Conservation (phyloP, 129 eudicot genomes). For the Kitagawia praeruptora region DNA sequence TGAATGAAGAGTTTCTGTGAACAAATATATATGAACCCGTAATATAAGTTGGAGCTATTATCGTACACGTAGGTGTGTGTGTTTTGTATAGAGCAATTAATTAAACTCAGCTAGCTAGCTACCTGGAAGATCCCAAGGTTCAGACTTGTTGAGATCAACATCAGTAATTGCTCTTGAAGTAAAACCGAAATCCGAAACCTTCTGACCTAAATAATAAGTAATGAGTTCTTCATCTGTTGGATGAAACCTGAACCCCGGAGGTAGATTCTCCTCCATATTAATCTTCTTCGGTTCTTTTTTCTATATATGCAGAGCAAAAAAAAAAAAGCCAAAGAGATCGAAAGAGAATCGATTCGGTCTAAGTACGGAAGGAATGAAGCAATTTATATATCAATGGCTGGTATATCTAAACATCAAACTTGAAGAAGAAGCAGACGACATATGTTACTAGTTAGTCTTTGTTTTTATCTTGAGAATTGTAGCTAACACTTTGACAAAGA, state of each 20-base stretch:
- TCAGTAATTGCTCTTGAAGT: slow-evolving; percentile 67
- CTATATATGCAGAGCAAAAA: background rate
- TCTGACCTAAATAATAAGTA: slow-evolving; percentile 56
- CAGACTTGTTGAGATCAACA: slow-evolving; percentile 91
- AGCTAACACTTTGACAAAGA: slow-evolving; percentile 64
- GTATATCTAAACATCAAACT: slow-evolving; percentile 34
- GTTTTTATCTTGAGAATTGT: slow-evolving; percentile 24
- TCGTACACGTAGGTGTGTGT: background rate
- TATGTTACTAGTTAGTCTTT: slow-evolving; percentile 14
- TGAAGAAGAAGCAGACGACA: slow-evolving; percentile 54
- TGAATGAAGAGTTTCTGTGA: background rate
- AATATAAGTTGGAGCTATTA: background rate
- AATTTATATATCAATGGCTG: slow-evolving; percentile 21
- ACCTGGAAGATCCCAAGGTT: slow-evolving; percentile 99
- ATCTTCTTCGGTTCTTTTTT: background rate
- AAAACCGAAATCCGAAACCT: slow-evolving; percentile 65
- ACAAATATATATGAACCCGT: background rate
- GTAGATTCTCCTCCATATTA: slow-evolving; percentile 69
- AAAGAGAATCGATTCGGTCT: background rate
- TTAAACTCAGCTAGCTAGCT: slow-evolving; percentile 6
- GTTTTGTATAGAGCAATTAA: background rate
- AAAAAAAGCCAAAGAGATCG: background rate
- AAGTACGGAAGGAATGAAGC: slow-evolving; percentile 17
- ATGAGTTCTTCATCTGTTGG: slow-evolving; percentile 98
- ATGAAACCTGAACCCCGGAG: slow-evolving; percentile 93